Evolutionary conservation across 371 early-diverging fungal species (phyloP).

Genomic region (Batkoa obscura): DNA sequence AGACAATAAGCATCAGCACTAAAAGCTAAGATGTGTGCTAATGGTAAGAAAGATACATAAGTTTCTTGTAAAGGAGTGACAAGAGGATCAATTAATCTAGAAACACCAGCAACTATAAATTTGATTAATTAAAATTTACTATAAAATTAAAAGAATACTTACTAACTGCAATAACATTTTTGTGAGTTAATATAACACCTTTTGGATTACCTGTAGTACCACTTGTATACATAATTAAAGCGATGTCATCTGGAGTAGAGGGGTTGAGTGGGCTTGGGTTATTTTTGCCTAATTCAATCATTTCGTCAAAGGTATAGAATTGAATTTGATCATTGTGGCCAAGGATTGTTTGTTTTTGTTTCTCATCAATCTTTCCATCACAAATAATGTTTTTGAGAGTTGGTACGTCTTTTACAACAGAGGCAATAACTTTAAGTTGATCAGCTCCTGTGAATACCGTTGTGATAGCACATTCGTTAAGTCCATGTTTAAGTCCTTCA

Average conservation of each 20-base stretch:
- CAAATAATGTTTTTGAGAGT: conserved; percentile 55
- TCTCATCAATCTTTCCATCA: conserved; percentile 36
- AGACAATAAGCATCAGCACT: conserved; percentile 55
- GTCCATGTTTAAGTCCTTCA: conserved; percentile 62
- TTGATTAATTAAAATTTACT: not conserved
- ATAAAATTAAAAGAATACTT: conserved; percentile 10
- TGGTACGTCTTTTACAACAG: conserved; percentile 32
- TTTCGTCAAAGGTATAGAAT: conserved; percentile 30
- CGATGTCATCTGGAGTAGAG: conserved; percentile 54
- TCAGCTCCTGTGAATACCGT: conserved; percentile 67
- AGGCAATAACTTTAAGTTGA: conserved; percentile 45
- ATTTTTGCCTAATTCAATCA: conserved; percentile 36
- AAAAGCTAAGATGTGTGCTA: conserved; percentile 85
- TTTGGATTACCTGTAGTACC: conserved; percentile 87
- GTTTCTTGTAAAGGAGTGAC: conserved; percentile 22
- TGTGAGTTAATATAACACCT: conserved; percentile 74
- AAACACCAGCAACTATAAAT: conserved; percentile 32
- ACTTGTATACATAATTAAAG: conserved; percentile 92
- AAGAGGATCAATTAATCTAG: conserved; percentile 15
- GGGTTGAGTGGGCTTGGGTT: conserved; percentile 33
- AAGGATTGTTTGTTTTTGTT: conserved; percentile 18
- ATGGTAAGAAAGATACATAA: conserved; percentile 81
- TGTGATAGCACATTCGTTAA: conserved; percentile 65
- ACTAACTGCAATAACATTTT: conserved; percentile 58
- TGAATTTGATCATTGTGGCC: conserved; percentile 17